Evolutionary conservation across 768 basidiomycete species (phyloP), one percentile per base, ranked within the genome.

Genomic region (Pisolithus tinctorius): DNA sequence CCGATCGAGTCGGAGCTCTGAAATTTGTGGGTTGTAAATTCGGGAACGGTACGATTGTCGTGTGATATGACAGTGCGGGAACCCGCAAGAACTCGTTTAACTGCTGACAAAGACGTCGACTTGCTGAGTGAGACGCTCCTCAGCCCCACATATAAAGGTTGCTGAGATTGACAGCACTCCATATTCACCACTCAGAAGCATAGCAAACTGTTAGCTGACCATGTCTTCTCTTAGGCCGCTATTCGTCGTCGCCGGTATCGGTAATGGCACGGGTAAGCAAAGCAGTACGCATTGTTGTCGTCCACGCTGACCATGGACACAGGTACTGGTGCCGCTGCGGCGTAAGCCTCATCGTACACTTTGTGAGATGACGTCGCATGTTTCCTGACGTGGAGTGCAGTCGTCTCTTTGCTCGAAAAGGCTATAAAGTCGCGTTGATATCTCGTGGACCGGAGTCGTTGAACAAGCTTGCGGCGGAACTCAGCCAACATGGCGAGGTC

Each of bases 391-490:
- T 9, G 2, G 45, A 13, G 16, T 53, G 8, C 56, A 84, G 84
- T 16, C 82, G 80, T 29, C 56, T 78, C 14, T 84, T 85, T 53
- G 73, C 80, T 6, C 79, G 78, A 59, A 67, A 77, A 29, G 85
- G 85, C 0, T 88, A 86, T 60, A 78, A 73, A 40, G 74, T 87
- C 30, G 86, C 85, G 0, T 68, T 88, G 41, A 71, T 88, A 36
- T 82, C 84, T 11, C 73, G 84, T 44, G 78, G 80, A 13, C 60
- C 71, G 2, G 76, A 77, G 16, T 61, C 74, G 20, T 71, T 86
- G n/a, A 67, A 77, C 43, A 70, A 67, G 26, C 65, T 85, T 5
- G 77, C 82, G 10, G 63, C 72, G 14, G 79, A 82, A 51, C 74
- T 88, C 41, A 82, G 74, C 47, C 55, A 66, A 10, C 58, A 68